Evolutionary conservation across 1,139 yeast genomes (phyloP), one percentile per base, ranked within the genome.

Genomic region (Tardiomyces blankii): DNA sequence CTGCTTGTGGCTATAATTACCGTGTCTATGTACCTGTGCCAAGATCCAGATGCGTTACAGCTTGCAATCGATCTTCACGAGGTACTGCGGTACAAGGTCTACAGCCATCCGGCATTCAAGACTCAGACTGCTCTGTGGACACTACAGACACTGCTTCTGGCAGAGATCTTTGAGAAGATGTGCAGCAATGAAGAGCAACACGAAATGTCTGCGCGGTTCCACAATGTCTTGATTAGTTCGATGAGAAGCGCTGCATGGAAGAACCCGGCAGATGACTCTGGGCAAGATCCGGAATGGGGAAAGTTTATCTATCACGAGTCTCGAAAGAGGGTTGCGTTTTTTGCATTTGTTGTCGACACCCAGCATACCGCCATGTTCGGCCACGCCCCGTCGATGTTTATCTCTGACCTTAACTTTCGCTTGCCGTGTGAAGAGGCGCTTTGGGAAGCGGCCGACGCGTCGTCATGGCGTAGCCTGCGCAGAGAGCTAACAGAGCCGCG

Each of bases 151-250:
- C 64, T 82, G 43, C 64, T 78, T 44, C 57, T 82, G 45, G 62
- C 82, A 28, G 88, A 82, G 57, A 74, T 76, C 57, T 77, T 75
- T 51, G 89, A 82, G 55, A 78, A 80, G 59, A 74, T 77, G 49
- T 48, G 56, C 28, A 66, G 74, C 50, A 65, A 85, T 50, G 66
- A 67, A 35, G 64, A 80, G 56, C 88, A 82, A 43, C 59, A 56
- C 39, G 58, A 56, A 40, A 47, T 56, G 54, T 57, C 59, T 2
- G 53, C 53, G n/a, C 42, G 58, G 14, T 56, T 56, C 45, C 55
- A 56, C 46, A 51, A 51, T 39, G 59, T 56, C n/a, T 41, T 56
- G 30, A 54, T 55, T 9, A 54, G 57, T 2, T 55, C 59, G 2
- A 54, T 56, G 59, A 42, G 59, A 40, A 44, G 14, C 9, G 28